Conservation (phyloP, 2,329 filamentous ascomycete species). For the Phialocephala sp. region DNA sequence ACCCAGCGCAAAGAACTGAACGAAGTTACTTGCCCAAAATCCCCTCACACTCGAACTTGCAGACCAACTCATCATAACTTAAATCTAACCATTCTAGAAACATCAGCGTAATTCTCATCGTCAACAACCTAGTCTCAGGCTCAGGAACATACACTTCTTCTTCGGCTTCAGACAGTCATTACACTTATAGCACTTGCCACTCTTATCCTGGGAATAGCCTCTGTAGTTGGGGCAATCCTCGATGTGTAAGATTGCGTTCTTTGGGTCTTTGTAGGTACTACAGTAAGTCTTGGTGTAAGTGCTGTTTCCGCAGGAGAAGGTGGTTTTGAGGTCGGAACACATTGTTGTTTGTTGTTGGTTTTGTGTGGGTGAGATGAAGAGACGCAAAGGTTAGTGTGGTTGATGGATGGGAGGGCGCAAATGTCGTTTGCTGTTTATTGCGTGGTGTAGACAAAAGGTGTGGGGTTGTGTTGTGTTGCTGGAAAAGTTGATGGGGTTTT, state of each 20-base stretch:
- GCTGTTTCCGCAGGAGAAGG: conserved; percentile 1
- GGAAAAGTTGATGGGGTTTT: too few relatives aligned
- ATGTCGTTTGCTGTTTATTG: too few relatives aligned
- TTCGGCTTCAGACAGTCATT: not conserved
- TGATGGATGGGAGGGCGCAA: not conserved
- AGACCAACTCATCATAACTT: too few relatives aligned
- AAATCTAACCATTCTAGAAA: not conserved
- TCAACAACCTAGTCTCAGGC: not conserved
- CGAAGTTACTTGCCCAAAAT: too few relatives aligned
- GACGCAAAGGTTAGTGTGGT: not conserved
- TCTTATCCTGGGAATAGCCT: not conserved
- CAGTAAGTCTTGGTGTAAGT: conserved; percentile 4
- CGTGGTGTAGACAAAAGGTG: too few relatives aligned
- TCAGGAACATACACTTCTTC: not conserved
- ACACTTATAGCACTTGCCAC: conserved; percentile 11
- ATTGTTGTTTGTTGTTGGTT: not conserved
- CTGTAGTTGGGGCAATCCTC: not conserved
- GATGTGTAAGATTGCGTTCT: not conserved
- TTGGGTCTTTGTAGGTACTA: not conserved
- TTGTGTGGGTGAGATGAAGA: not conserved
- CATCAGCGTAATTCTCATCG: not conserved
- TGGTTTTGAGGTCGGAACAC: conserved; percentile 10
- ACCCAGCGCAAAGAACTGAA: too few relatives aligned
- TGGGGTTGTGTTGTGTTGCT: too few relatives aligned
- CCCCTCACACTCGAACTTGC: too few relatives aligned